These are phyloP conservation scores for Magnolia sinica DNA, from an alignment of 164 flowering plant species.

Conservation along the genomic window DNA sequence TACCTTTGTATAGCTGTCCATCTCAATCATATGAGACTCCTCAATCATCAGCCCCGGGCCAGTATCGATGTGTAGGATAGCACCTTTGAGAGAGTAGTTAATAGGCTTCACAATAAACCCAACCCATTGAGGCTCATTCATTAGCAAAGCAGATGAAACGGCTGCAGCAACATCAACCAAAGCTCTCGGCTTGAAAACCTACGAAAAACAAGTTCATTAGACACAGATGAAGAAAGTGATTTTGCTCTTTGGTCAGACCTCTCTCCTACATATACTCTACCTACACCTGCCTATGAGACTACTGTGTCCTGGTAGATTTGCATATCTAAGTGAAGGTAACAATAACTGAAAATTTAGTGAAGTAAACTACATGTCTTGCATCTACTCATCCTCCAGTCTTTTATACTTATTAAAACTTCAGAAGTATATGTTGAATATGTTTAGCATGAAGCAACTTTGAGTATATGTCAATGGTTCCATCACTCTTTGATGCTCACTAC, in stretches of 20 bases:
- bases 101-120: conserved; percentile 79
- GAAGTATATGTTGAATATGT: too few relatives aligned
- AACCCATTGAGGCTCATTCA: conserved; percentile 96
- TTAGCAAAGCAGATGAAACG: conserved; percentile 80
- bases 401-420: not conserved
- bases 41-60: conserved; percentile 90
- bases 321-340: not conserved
- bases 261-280: not conserved
- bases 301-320: not conserved
- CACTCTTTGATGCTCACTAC: too few relatives aligned
- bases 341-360: not conserved
- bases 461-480: too few relatives aligned
- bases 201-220: conserved; percentile 13
- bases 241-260: not conserved
- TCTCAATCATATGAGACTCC: conserved; percentile 64
- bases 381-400: not conserved
- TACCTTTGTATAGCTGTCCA: conserved; percentile 44
- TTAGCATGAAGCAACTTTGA: too few relatives aligned
- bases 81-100: conserved; percentile 85
- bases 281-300: not conserved
- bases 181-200: conserved; percentile 92
- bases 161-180: conserved; percentile 92
- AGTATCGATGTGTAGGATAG: conserved; percentile 79
- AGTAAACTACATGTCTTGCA: not conserved
- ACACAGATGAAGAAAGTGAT: conserved; percentile 1